Evolutionary conservation across 2,329 filamentous ascomycete genomes (phyloP).

Genomic region (Sporothrix phasma): DNA sequence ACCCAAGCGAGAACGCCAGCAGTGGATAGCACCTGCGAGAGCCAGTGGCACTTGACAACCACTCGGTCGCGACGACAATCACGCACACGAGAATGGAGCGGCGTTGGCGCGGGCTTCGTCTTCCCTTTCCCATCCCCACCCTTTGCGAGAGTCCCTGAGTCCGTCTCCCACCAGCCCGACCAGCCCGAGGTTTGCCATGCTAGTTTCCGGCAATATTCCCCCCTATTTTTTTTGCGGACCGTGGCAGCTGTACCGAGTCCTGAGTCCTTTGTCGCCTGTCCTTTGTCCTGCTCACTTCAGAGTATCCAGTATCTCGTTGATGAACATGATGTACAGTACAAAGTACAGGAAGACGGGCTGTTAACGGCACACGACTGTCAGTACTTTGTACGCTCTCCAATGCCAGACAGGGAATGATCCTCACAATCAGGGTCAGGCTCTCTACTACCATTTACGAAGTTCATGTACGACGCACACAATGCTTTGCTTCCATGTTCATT

Average conservation of each 20-base stretch:
- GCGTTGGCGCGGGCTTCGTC: not conserved
- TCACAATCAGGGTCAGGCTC: not conserved
- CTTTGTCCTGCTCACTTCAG: not conserved
- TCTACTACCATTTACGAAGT: too few species aligned
- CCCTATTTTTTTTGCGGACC: not conserved
- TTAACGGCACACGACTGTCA: conserved; percentile 1
- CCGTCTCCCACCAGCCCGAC: not conserved
- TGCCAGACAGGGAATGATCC: not conserved
- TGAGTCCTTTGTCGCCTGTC: too few species aligned
- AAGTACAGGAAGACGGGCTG: not conserved
- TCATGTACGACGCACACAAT: too few species aligned
- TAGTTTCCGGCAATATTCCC: too few species aligned
- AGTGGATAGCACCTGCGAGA: not conserved
- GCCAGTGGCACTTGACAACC: not conserved
- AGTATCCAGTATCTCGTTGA: too few species aligned
- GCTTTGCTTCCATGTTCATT: not conserved
- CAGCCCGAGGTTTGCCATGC: not conserved
- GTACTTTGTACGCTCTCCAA: not conserved
- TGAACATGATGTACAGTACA: not conserved
- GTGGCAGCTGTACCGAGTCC: not conserved
- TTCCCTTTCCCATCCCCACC: not conserved
- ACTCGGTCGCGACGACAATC: not conserved
- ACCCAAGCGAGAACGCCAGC: not conserved
- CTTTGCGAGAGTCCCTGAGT: not conserved
- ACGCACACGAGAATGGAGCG: conserved; percentile 5